phyloP scores from a whole-genome alignment of 345 rosid species.

The Raphanus sativus region DNA sequence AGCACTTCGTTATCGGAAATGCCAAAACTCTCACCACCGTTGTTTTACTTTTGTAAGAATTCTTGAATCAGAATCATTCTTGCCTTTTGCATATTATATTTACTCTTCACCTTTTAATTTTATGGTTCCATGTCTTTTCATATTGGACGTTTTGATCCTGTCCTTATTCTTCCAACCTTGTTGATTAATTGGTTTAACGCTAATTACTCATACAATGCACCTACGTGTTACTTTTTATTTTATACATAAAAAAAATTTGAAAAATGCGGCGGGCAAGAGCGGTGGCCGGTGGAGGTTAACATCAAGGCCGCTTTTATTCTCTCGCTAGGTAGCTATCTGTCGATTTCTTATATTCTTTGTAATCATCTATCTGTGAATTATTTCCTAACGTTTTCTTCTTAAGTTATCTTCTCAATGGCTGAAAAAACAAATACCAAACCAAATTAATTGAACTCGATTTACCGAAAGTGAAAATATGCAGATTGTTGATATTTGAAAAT shows the following conservation, averaged over 20 bases:
- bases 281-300: slow-evolving; percentile 20
- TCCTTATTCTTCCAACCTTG: slow-evolving; percentile 4
- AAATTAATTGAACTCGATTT: background rate
- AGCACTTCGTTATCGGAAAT: slow-evolving; percentile 6
- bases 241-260: background rate
- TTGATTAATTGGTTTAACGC: slow-evolving; percentile 16
- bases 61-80: slow-evolving; percentile 35
- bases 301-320: slow-evolving; percentile 17
- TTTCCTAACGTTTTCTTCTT: background rate
- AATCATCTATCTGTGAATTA: background rate
- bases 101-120: background rate
- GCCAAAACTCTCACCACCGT: slow-evolving; percentile 32
- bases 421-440: background rate
- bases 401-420: background rate
- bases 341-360: background rate
- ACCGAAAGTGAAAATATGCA: background rate
- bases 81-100: slow-evolving; percentile 15
- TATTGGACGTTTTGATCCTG: slow-evolving; percentile 14
- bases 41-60: slow-evolving; percentile 18
- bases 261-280: background rate
- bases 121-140: slow-evolving; percentile 23
- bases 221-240: background rate
- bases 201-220: slow-evolving; percentile 16
- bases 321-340: background rate
- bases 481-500: background rate